Base-by-base conservation (phyloP, 352 stramenopile species). In the Globisporangium okanoganense region DNA sequence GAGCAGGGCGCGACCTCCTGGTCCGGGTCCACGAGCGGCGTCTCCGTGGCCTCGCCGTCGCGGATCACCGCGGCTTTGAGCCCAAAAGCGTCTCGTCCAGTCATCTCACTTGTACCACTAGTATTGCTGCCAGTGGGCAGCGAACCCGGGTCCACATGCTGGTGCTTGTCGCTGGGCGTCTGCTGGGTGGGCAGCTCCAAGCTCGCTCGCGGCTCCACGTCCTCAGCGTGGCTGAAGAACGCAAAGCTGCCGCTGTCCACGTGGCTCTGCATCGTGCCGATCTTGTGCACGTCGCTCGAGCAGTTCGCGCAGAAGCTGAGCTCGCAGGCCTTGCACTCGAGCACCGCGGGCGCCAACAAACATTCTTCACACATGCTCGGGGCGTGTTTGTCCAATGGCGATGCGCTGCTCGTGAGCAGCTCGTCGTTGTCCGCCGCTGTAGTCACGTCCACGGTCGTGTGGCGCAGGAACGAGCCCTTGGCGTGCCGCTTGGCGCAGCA, bases 281-380 rank as follows among this genome's bases (percentile, higher is more conserved):
- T 55, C 31, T 68, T 58, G 54, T 84, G 78, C 22, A 81, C 64
- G 5, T 64, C 48, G 14, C 67, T 60, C 3, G 69, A 75, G 50
- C 82, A 91, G 6, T 22, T 10, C 8, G 57, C 56, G 47, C 82
- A 91, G 51, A 81, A 70, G 25, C 66, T 52, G 22, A 91, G 67
- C 47, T 79, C 73, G 51, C 81, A 91, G 38, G 70, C 70, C 10
- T 51, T 50, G 49, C 79, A 91, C 31, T 51, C 52, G 40, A 87
- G 58, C 13, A 66, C 65, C 6, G 79, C 79, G 16, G 43, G 5
- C 0, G 25, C 14, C 27, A 49, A 29, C 2, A 40, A 16, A 43
- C 82, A 91, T 50, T 87, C 78, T 36, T 88, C 77, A 51, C 82
- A 91, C 31, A 56, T 52, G 25, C 29, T 66, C 18, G 45, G 44